Base-by-base conservation (phyloP, 2,329 filamentous ascomycete genomes). In the Aspergillus calidoustus region DNA sequence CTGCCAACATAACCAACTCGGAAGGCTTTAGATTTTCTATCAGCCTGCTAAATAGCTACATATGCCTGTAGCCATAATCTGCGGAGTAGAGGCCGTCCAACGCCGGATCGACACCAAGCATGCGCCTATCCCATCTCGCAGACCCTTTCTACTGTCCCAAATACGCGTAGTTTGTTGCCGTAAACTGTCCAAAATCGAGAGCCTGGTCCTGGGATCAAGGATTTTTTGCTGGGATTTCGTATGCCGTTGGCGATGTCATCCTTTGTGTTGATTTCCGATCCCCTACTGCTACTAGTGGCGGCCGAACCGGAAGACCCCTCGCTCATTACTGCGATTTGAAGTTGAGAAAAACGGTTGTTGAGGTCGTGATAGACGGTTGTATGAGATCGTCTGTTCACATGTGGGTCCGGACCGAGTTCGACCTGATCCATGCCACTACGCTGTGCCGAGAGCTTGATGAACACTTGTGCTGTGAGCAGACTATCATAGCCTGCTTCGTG, bases 401-500 rank as follows among this genome's bases (percentile, higher is more conserved):
- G 34, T 15, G 34, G 11, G 5, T 8, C 13, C 15, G 34, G 3
- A 41, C 8, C 15, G 5, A 9, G 3, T 9, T 19, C 19, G 3
- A 31, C 49, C 19, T 44, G 11, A 19, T 25, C 15, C 22, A 41
- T 19, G 5, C 23, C 34, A 62, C 81, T 79, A 4, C 87, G 75
- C 66, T 84, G 83, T 1, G 82, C 77, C 8, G 84, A 82, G 3
- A 89, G 76, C 57, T 82, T 81, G 55, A 88, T 79, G 65, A 87
- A 84, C 28, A 87, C 79, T 59, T 83, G 82, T 2, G 86, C 87
- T 0, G 87, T 87, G 23, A 88, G 76, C 62, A 85, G 80, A 71
- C 85, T 87, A 70, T 89, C 87, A 65, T 85, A 89, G 7, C 87
- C 87, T 17, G 87, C 87, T 74, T 89, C 87, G 61, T 89, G 87